A percentile compares a stretch with the other conserved stretches of the same genome.
These are phyloP conservation scores for Pugionium cornutum DNA, from an alignment of 345 rosid genomes.

Conservation along the genomic window DNA sequence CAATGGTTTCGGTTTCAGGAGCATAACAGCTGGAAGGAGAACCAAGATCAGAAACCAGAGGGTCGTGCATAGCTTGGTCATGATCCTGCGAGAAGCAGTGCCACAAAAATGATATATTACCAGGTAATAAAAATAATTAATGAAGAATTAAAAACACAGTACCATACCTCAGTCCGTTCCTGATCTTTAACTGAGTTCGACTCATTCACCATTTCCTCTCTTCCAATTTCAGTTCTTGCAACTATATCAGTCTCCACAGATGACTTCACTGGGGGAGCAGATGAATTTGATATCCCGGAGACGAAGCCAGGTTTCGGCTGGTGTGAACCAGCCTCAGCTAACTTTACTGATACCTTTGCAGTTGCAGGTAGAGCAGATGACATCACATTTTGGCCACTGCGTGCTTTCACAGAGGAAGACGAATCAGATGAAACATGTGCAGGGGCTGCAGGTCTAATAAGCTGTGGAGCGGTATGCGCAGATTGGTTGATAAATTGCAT, in stretches of 20 bases:
- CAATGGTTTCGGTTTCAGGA: slow-evolving; percentile 40
- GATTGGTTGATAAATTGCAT: slow-evolving; percentile 53
- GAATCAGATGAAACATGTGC: slow-evolving; percentile 45
- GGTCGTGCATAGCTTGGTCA: slow-evolving; percentile 24
- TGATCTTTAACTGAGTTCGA: slow-evolving; percentile 62
- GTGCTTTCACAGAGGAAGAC: slow-evolving; percentile 43
- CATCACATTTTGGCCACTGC: slow-evolving; percentile 44
- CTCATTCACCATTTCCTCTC: slow-evolving; percentile 46
- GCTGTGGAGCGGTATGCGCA: slow-evolving; percentile 41
- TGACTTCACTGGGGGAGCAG: slow-evolving; percentile 40
- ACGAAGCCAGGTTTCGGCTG: slow-evolving; percentile 46
- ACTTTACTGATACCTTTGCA: slow-evolving; percentile 56
- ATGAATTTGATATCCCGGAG: slow-evolving; percentile 31
- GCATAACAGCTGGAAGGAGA: slow-evolving; percentile 34
- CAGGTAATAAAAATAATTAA: background rate
- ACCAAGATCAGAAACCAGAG: slow-evolving; percentile 43
- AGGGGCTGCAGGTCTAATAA: slow-evolving; percentile 47
- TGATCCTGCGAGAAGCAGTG: slow-evolving; percentile 19
- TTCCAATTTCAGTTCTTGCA: slow-evolving; percentile 42
- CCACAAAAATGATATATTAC: slow-evolving; percentile 10
- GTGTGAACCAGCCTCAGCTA: slow-evolving; percentile 43
- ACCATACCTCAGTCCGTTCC: slow-evolving; percentile 56
- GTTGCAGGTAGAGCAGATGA: slow-evolving; percentile 46
- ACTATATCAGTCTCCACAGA: slow-evolving; percentile 35
- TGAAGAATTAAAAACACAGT: background rate